phyloP scores from a whole-genome alignment of 306 rosid genomes.

The Pyrus betulifolia region DNA sequence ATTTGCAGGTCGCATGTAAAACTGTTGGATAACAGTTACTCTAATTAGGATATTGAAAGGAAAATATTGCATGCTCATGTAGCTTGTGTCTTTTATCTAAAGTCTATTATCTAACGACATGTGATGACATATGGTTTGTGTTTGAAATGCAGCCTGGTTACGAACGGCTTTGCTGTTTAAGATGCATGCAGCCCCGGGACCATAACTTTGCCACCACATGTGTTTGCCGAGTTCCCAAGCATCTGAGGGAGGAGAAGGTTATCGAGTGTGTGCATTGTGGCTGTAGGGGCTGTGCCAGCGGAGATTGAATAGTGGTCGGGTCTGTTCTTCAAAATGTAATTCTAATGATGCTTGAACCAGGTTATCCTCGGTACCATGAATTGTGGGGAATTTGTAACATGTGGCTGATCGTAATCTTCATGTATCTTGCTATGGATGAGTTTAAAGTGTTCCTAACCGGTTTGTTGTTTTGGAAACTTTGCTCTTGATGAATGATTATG shows the following conservation, averaged over 20 bases:
- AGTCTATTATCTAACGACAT: not conserved
- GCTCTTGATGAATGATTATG: not conserved
- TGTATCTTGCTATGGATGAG: not conserved
- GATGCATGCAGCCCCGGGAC: constrained; percentile 90
- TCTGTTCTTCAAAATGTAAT: not conserved
- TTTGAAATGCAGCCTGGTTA: constrained; percentile 67
- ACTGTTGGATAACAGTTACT: not conserved
- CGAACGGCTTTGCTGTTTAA: constrained; percentile 77
- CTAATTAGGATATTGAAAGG: not conserved
- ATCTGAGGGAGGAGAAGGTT: constrained; percentile 82
- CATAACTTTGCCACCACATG: constrained; percentile 89
- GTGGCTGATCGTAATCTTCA: not conserved
- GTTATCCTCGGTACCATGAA: not conserved
- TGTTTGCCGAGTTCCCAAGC: constrained; percentile 84
- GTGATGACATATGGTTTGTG: not conserved
- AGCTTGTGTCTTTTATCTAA: not conserved
- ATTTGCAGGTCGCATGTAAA: not conserved
- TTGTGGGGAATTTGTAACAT: not conserved
- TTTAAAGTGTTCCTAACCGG: not conserved
- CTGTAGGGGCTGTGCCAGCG: constrained; percentile 90
- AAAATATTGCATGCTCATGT: not conserved
- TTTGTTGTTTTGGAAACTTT: not conserved
- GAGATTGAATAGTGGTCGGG: constrained; percentile 38
- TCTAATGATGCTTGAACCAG: not conserved
- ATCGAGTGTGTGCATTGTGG: constrained; percentile 90